Conservation (phyloP, 768 basidiomycete genomes). For the Auricularia cornea region DNA sequence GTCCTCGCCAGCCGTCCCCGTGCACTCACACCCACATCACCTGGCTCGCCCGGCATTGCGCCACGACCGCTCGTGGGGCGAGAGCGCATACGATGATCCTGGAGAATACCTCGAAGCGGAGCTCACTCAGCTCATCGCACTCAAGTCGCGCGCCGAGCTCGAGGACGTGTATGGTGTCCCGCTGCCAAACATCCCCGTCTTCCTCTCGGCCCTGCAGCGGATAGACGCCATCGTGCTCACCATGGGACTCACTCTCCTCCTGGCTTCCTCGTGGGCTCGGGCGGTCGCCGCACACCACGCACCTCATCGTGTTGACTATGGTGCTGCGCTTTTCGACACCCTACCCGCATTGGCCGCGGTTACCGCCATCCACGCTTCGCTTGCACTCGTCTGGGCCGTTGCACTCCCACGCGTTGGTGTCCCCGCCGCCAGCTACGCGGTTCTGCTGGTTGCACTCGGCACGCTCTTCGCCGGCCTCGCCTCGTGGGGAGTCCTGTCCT, state of each 20-base stretch:
- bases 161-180: conserved; percentile 77
- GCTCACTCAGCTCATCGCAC: conserved; percentile 51
- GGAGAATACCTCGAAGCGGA: conserved; percentile 27
- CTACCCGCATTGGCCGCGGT: conserved; percentile 36
- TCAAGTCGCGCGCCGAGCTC: conserved; percentile 64
- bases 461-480: conserved; percentile 66
- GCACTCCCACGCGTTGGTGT: conserved; percentile 67
- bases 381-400: conserved; percentile 56
- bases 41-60: neutral
- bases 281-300: conserved; percentile 20
- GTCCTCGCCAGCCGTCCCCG: too few relatives aligned
- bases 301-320: conserved; percentile 18
- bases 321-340: conserved; percentile 15
- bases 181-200: conserved; percentile 67
- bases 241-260: conserved; percentile 54
- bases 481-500: conserved; percentile 60
- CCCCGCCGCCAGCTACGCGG: conserved; percentile 67
- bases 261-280: conserved; percentile 25
- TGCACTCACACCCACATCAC: neutral
- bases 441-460: conserved; percentile 56
- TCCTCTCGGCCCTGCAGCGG: conserved; percentile 69
- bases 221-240: conserved; percentile 65
- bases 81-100: neutral
- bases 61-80: neutral
- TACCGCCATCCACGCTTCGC: conserved; percentile 40